Evolutionary conservation across 208 protist species (phyloP), one percentile per base, ranked within the genome.

Genomic region (Crithidia bombi): DNA sequence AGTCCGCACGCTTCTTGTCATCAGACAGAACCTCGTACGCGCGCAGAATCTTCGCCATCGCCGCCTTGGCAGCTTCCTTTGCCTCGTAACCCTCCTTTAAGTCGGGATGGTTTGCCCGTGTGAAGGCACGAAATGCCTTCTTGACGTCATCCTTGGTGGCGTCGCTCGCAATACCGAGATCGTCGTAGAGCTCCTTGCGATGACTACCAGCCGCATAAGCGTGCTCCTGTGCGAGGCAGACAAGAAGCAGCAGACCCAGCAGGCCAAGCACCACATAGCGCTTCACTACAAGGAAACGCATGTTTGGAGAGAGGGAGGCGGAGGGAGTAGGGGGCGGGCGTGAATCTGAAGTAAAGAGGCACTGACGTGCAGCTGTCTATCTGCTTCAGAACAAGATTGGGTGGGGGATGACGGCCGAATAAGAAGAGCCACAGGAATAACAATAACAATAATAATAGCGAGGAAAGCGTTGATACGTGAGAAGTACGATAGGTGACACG

Each of bases 71-170:
- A 30, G 39, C 66, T 51, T 95, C 91, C 79, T 95, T 94, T 66
- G 89, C 94, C 7, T 94, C 79, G 17, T 70, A 75, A 25, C 75
- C 83, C 11, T 96, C 88, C 57, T 97, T 94, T n/a, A 93, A 41
- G 62, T 98, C 94, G 23, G 94, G 94, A 74, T 98, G 94, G 46
- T 91, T 79, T 57, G 87, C 68, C 1, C 90, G 81, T 5, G 92
- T 86, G 25, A 93, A 70, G 14, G 65, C 62, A 19, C 90, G 83
- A 58, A 96, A 98, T 1, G 92, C 87, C 28, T 81, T 83, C 36
- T 86, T 86, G 57, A 98, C 89, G 28, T 93, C 86, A 5, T 65
- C 72, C 68, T 86, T 81, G 51, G 78, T 83, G 12, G 89, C 88
- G 0, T 62, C 64, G 26, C 65, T 69, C 0, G 55, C 2, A 0